Percentiles rank a stretch among this genome's conserved stretches.
phyloP scores from a whole-genome alignment of 805 yeast species.

The Saturnispora besseyi region DNA sequence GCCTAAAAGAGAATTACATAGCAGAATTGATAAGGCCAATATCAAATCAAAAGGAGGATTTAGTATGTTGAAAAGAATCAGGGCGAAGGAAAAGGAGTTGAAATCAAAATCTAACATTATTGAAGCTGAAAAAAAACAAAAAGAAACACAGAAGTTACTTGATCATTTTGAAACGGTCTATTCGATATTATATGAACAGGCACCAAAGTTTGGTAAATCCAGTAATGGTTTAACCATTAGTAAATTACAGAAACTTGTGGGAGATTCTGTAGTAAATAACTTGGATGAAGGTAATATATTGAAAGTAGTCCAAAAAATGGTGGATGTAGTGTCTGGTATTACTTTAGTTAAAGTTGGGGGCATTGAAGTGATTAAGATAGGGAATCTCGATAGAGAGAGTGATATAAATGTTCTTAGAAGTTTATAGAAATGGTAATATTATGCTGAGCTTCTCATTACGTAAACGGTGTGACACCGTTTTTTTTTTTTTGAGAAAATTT shows the following conservation, averaged over 20 bases:
- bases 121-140: not conserved
- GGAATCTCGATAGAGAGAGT: not conserved
- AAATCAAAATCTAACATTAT: not conserved
- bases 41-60: not conserved
- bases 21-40: not conserved
- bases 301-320: not conserved
- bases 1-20: not conserved
- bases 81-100: conserved; percentile 2
- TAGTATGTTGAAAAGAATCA: not conserved
- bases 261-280: not conserved
- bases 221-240: not conserved
- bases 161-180: conserved; percentile 1
- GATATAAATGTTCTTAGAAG: not conserved
- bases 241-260: not conserved
- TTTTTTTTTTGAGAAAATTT: not conserved
- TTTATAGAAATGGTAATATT: not conserved
- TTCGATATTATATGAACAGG: conserved; percentile 4
- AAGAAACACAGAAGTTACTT: not conserved
- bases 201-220: not conserved
- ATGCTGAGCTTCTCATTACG: not conserved
- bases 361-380: not conserved
- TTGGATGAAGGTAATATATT: not conserved
- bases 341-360: not conserved
- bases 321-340: not conserved
- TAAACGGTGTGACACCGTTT: not conserved